phyloP scores from a whole-genome alignment of 2,329 filamentous ascomycete species.

The Samsoniella hepiali region DNA sequence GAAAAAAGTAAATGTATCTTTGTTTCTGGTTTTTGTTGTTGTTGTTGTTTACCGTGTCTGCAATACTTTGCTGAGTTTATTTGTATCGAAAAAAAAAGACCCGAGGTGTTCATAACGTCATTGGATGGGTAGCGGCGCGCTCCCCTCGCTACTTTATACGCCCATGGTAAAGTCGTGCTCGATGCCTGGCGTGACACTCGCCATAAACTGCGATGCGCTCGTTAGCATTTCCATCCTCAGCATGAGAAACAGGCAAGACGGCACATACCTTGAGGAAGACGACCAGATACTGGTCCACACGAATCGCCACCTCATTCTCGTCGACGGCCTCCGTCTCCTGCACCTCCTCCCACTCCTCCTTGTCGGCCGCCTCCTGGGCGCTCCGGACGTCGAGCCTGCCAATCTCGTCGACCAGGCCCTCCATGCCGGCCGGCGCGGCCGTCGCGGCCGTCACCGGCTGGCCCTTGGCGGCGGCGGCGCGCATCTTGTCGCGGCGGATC shows the following conservation, averaged over 20 bases:
- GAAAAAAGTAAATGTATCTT: too few relatives aligned
- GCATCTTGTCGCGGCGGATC: constrained; percentile 78
- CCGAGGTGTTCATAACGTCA: constrained; percentile 1
- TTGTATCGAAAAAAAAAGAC: not conserved
- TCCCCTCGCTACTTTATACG: constrained; percentile 50
- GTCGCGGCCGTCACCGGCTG: constrained; percentile 2
- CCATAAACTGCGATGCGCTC: constrained; percentile 57
- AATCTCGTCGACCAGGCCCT: constrained; percentile 81
- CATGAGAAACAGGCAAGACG: not conserved
- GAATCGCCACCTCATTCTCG: constrained; percentile 72
- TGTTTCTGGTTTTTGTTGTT: not conserved
- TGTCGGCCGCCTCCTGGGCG: constrained; percentile 35
- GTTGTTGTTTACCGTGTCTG: not conserved
- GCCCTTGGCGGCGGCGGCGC: constrained; percentile 46
- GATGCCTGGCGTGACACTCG: constrained; percentile 91
- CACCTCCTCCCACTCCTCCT: constrained; percentile 65
- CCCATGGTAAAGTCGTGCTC: constrained; percentile 98
- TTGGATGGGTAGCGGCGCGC: not conserved
- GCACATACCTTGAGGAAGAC: constrained; percentile 75
- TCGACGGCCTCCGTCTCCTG: constrained; percentile 55
- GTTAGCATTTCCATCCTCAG: constrained; percentile 26
- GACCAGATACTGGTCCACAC: constrained; percentile 84
- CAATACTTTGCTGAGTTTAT: not conserved
- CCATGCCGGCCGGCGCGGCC: constrained; percentile 61
- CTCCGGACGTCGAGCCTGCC: constrained; percentile 58